A percentile compares a stretch with the other conserved stretches of the same genome.
Evolutionary conservation across 2,329 filamentous ascomycete species (phyloP).

Genomic region (Arthrinium phaeospermum): DNA sequence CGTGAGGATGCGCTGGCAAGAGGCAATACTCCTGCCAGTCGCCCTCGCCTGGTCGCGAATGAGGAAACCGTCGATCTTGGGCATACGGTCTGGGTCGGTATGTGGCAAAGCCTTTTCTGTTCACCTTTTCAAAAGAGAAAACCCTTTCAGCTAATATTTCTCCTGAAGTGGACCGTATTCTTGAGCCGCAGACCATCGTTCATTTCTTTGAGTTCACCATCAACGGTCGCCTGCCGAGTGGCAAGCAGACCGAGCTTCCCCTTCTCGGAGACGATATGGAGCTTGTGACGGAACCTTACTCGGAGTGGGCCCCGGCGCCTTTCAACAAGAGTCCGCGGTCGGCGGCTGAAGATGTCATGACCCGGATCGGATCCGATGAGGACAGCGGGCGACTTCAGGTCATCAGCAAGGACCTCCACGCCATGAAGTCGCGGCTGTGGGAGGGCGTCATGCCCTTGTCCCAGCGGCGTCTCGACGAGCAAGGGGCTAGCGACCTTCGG

Average conservation of each 20-base stretch:
- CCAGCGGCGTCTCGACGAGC: neutral
- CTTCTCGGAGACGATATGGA: neutral
- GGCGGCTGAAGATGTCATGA: neutral
- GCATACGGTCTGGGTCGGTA: neutral
- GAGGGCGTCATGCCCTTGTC: neutral
- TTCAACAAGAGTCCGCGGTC: neutral
- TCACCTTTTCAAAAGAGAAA: neutral
- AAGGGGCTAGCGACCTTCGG: neutral
- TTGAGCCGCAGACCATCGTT: neutral
- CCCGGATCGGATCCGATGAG: neutral
- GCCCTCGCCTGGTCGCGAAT: neutral
- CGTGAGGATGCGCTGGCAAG: neutral
- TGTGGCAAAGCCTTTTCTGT: neutral
- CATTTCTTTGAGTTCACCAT: neutral
- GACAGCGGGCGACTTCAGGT: neutral
- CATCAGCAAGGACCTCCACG: neutral
- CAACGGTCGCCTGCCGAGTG: neutral
- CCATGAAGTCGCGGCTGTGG: conserved; percentile 3
- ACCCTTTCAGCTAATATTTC: neutral
- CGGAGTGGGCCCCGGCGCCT: conserved; percentile 7
- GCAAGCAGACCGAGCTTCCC: neutral
- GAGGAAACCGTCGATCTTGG: neutral
- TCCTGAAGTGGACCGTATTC: conserved; percentile 1
- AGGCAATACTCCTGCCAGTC: neutral
- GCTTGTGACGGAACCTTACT: conserved; percentile 8